Base-by-base conservation (phyloP, 2,329 filamentous ascomycete genomes). In the Penicillium brasilianum region DNA sequence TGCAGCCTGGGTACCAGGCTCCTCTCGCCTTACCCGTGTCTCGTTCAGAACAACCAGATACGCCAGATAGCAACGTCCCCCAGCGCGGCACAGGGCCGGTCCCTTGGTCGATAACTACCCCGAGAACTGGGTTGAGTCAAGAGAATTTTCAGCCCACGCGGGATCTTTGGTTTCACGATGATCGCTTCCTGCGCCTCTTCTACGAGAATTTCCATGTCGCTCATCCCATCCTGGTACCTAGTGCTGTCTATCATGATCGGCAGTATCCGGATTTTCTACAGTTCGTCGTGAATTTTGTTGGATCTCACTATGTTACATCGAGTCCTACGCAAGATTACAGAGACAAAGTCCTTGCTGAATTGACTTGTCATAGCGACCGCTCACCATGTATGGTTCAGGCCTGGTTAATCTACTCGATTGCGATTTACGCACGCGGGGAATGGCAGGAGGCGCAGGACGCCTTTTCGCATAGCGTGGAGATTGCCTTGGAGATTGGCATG, bases 401-500 rank as follows among this genome's bases (percentile, higher is more conserved):
- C 7, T 69, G 72, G 60, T 57, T 79, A 4, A 64, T 79, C 13
- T 78, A 73, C 53, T 72, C 75, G 2, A 77, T 78, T 51, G 67
- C 71, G 2, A 62, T 74, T 11, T 76, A 73, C 51, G 74, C 75
- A 11, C 71, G 76, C 0, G 70, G 69, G n/a, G 75, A 77, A 57
- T 68, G 67, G 54, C 48, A 66, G n/a, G 69, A 75, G 57, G 75
- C 76, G 7, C 69, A 74, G 48, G 52, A 64, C 25, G 69, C 71
- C 0, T 84, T 96, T 14, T 80, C 81, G 4, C 84, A 88, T 36
- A 88, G 87, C 4, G 88, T 92, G 70, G 83, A 86, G 4, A 78
- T 93, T 37, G 90, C 92, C 1, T 74, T 95, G 13, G 86, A 91
- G 59, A 83, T 96, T 28, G 88, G 90, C 0, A 86, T 97, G 77